Conservation (phyloP, 148 eudicot species). For the Mesembryanthemum crystallinum region DNA sequence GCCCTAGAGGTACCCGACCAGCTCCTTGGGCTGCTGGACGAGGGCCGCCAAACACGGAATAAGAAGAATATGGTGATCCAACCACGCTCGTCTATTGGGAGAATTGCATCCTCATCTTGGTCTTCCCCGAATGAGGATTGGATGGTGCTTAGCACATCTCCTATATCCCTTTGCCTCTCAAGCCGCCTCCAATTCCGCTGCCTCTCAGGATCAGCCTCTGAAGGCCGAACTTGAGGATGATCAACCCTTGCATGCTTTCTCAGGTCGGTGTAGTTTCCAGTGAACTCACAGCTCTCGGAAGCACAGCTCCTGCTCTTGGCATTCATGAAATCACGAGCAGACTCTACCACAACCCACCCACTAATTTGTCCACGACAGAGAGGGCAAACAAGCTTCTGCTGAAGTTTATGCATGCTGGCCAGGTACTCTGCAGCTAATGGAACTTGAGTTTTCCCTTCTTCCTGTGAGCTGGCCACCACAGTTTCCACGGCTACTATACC, state of each 20-base stretch:
- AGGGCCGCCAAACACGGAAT: conserved; percentile 50
- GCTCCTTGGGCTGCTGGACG: conserved; percentile 41
- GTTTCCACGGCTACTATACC: conserved; percentile 26
- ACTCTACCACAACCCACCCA: conserved; percentile 78
- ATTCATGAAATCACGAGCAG: conserved; percentile 82
- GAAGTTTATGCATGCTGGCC: conserved; percentile 39
- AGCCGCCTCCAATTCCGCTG: conserved; percentile 75
- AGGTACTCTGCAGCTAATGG: conserved; percentile 32
- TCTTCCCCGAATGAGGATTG: conserved; percentile 68
- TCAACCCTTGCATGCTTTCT: conserved; percentile 81
- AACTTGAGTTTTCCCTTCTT: conserved; percentile 35
- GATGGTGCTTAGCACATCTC: conserved; percentile 75
- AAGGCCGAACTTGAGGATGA: conserved; percentile 77
- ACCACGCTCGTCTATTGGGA: conserved; percentile 53
- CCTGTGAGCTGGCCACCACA: conserved; percentile 25
- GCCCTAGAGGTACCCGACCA: conserved; percentile 58
- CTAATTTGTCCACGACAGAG: conserved; percentile 72
- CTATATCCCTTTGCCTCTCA: conserved; percentile 77
- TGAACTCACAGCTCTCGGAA: conserved; percentile 71
- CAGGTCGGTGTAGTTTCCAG: conserved; percentile 67
- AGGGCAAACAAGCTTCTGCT: conserved; percentile 68
- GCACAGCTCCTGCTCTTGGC: conserved; percentile 79
- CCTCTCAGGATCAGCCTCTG: conserved; percentile 78
- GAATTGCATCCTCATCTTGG: conserved; percentile 39
- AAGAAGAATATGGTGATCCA: conserved; percentile 64